Base-by-base conservation (phyloP, 2,329 filamentous ascomycete species). In the Chrysoporthe puriensis region DNA sequence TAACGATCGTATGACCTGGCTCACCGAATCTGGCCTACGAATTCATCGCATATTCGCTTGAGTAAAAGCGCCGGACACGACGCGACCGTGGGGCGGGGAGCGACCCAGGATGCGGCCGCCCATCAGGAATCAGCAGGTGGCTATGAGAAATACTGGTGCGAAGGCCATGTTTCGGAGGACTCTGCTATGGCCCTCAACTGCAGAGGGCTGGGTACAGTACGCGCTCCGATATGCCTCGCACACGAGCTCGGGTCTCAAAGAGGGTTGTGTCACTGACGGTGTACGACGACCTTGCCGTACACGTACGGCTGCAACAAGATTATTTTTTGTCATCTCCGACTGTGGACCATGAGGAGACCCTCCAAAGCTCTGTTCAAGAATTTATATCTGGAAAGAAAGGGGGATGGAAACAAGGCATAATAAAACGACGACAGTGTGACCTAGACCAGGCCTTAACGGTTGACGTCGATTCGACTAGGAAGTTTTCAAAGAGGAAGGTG, bases 231-330 rank as follows among this genome's bases (percentile, higher is more conserved):
- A 93, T 0, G 91, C 86, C 13, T 85, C 88, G 0, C 93, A 92
- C 79, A 87, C 89, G 64, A 85, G 86, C 46, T 85, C 88, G 5
- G 90, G 89, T 62, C 93, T 93, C 83, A 90, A 93, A 76, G 92
- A 95, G 76, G 92, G 92, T 71, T 71, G 92, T 95, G 63, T 94
- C 91, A 1, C 82, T 95, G 68, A 95, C 92, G 0, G 91, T 95
- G 16, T 94, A 95, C 75, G 92, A 94, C 77, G 92, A 95, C 78
- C 83, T 95, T 69, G 90, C 95, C 95, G 79, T 94, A 94, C 76
- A 92, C 92, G 3, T 94, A 93, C 73, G 91, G 92, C 40, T 94
- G 92, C 79, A 92, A 91, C 77, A 91, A 94, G 80, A 83, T 94
- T 68, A 83, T 95, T 21, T 92, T 92, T 81, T 83, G 91, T 72